phyloP scores from a whole-genome alignment of 192 early-diverging fungal species.

The Podila minutissima region DNA sequence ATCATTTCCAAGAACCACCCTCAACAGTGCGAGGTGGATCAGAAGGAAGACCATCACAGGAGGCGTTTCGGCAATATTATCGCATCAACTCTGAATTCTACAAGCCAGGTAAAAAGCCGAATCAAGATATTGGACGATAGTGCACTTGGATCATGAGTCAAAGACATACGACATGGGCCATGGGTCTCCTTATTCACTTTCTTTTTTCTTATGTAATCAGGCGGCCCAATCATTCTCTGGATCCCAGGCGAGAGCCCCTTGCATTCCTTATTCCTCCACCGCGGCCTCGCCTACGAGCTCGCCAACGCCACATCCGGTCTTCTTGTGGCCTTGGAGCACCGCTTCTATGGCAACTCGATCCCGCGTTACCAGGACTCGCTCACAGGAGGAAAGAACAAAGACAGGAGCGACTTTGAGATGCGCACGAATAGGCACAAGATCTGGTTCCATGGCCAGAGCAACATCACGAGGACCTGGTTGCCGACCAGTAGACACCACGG shows the following conservation, averaged over 20 bases:
- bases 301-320: slow-evolving; percentile 67
- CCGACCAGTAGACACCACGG: no score
- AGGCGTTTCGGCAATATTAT: slow-evolving; percentile 34
- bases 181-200: background rate
- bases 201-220: background rate
- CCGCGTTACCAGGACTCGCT: slow-evolving; percentile 34
- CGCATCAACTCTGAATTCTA: slow-evolving; percentile 36
- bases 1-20: slow-evolving; percentile 9
- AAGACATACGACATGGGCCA: no score
- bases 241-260: slow-evolving; percentile 36
- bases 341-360: slow-evolving; percentile 72
- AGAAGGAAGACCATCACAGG: background rate
- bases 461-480: no score
- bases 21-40: background rate
- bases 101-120: slow-evolving; percentile 24
- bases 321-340: slow-evolving; percentile 70
- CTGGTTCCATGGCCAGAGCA: no score
- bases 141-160: no score
- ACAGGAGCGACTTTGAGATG: background rate
- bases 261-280: slow-evolving; percentile 23
- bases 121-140: no score
- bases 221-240: slow-evolving; percentile 44
- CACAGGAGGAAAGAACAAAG: background rate
- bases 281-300: slow-evolving; percentile 51
- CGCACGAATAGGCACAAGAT: no score